Evolutionary conservation across 768 basidiomycete species (phyloP), one percentile per base, ranked within the genome.

Genomic region (Cystoderma amianthinum): DNA sequence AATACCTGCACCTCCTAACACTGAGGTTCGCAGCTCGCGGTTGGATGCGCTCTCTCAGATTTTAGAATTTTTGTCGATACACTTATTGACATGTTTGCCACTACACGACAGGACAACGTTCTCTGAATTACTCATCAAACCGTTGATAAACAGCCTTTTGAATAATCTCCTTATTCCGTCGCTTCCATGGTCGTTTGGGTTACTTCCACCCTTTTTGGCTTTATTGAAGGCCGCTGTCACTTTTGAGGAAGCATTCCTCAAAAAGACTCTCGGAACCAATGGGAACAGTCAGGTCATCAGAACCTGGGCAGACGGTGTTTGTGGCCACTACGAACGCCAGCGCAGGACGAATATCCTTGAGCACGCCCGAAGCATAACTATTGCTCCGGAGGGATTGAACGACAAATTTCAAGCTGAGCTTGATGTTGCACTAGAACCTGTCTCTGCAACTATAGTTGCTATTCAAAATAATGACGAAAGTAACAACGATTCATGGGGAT

Each of bases 241-340:
- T 2, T 84, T 92, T 32, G 92, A 95, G 63, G 63, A 69, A 9
- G 60, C 64, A 24, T 72, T 74, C 38, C 51, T 85, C 12, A 51
- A 72, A 11, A 57, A 57, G 11, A 49, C 82, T 44, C 62, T 85
- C 12, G 71, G 71, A 11, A 72, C 68, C 41, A 71, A 68, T 16
- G 42, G 48, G 10, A 60, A 62, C 4, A 78, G 81, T 34, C 64
- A 64, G 18, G 63, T 78, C 5, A 74, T 94, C 42, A 72, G 75
- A 51, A 51, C 60, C 4, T 95, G 92, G 87, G 74, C 72, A 3
- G 72, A 81, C 37, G 73, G 76, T 3, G 69, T 88, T 9, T 72
- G 76, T 13, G 61, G 69, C 2, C 86, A 90, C 58, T 95, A 92
- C 57, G 91, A 92, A 56, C 77, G 78, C 45, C 78, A 82, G 49